These are phyloP conservation scores for Starmerella roubikii DNA, from an alignment of 805 yeast species.

Conservation along the genomic window DNA sequence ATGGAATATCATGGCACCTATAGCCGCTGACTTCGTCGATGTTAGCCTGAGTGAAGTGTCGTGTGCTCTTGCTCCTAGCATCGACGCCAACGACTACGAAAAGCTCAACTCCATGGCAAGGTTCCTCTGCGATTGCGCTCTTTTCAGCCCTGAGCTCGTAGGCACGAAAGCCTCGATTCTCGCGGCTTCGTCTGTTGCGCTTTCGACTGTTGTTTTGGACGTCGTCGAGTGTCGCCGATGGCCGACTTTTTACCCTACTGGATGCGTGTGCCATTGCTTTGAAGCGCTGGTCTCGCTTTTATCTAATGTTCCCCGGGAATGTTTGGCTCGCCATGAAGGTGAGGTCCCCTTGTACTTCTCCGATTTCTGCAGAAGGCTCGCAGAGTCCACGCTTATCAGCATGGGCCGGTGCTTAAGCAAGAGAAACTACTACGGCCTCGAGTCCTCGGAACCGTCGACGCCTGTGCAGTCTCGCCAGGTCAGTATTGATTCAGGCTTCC, in stretches of 20 bases:
- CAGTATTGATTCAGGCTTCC: not conserved
- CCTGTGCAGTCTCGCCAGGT: conserved; percentile 3
- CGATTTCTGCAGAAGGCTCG: conserved; percentile 6
- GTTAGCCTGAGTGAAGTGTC: conserved; percentile 11
- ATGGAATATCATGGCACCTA: conserved; percentile 60
- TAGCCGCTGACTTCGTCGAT: conserved; percentile 34
- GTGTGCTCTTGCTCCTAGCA: conserved; percentile 5
- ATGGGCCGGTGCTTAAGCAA: not conserved
- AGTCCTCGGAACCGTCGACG: conserved; percentile 5
- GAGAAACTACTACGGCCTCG: too few species aligned
- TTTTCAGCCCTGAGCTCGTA: conserved; percentile 25
- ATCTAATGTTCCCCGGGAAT: conserved; percentile 15
- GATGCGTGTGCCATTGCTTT: conserved; percentile 17
- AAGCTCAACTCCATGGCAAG: conserved; percentile 17
- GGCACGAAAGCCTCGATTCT: conserved; percentile 23
- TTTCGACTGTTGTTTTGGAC: conserved; percentile 23
- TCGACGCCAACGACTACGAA: conserved; percentile 12
- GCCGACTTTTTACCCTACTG: conserved; percentile 11
- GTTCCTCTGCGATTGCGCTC: conserved; percentile 28
- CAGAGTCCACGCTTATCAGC: not conserved
- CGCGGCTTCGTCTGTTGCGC: conserved; percentile 27
- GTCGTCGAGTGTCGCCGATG: conserved; percentile 13
- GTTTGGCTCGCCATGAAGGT: conserved; percentile 10
- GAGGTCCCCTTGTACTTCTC: conserved; percentile 4
- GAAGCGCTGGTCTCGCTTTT: conserved; percentile 20